Conservation (phyloP, 441 rosid species). For the Erysimum cheiri region DNA sequence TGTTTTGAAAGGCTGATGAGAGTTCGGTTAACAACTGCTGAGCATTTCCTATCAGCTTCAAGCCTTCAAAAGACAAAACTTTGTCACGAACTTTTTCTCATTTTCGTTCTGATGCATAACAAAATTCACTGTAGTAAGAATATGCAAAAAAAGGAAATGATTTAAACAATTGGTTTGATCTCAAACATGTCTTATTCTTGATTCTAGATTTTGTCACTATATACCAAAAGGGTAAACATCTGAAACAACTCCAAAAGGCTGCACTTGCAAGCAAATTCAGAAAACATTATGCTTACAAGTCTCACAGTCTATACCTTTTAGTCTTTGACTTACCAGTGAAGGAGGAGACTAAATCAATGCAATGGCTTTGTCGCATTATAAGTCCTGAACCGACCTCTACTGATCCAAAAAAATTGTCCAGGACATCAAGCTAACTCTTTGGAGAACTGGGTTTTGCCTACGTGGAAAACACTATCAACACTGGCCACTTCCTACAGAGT, state of each 20-base stretch:
- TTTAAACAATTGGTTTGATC: slow-evolving; percentile 30
- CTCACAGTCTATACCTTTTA: slow-evolving; percentile 21
- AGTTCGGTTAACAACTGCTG: background rate
- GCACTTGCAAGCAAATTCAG: slow-evolving; percentile 42
- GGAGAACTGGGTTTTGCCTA: slow-evolving; percentile 21
- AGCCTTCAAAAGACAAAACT: background rate
- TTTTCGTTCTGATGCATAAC: slow-evolving; percentile 1
- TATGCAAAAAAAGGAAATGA: slow-evolving; percentile 21
- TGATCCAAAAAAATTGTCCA: slow-evolving; percentile 15
- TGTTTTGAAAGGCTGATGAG: no score
- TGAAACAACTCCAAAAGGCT: slow-evolving; percentile 26
- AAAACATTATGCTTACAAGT: slow-evolving; percentile 43
- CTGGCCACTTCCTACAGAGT: slow-evolving; percentile 48
- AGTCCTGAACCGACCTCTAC: slow-evolving; percentile 29
- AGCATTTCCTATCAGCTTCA: background rate
- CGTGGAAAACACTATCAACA: slow-evolving; percentile 42
- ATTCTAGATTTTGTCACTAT: slow-evolving; percentile 27
- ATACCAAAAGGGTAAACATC: slow-evolving; percentile 33
- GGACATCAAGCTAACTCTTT: slow-evolving; percentile 10
- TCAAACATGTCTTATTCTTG: slow-evolving; percentile 22
- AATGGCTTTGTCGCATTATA: slow-evolving; percentile 22
- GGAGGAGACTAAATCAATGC: slow-evolving; percentile 22
- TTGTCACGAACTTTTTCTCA: background rate
- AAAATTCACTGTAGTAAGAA: background rate
- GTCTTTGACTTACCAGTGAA: slow-evolving; percentile 29